These are phyloP conservation scores for Hypocreales sp. DNA, from an alignment of 2,329 filamentous ascomycete species.

Conservation along the genomic window DNA sequence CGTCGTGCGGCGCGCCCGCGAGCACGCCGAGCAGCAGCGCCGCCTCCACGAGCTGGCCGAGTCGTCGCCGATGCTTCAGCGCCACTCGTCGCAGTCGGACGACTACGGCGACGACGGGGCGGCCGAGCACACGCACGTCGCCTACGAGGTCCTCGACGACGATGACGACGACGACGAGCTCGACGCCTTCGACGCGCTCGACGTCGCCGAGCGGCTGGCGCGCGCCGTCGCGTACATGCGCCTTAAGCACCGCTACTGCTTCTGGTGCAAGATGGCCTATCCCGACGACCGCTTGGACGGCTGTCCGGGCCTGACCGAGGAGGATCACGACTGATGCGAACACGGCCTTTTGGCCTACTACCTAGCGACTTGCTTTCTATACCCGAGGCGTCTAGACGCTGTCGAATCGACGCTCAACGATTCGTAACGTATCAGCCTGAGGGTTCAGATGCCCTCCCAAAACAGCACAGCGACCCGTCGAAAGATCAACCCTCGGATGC, in stretches of 20 bases:
- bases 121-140: slow-evolving; percentile 51
- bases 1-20: slow-evolving; percentile 51
- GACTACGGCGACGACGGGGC: slow-evolving; percentile 51
- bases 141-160: slow-evolving; percentile 57
- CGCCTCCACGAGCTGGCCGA: slow-evolving; percentile 53
- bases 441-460: too few species aligned
- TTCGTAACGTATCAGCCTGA: too few species aligned
- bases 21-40: slow-evolving; percentile 51
- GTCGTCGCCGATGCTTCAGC: slow-evolving; percentile 41
- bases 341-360: too few species aligned
- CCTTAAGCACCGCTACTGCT: slow-evolving; percentile 66
- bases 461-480: too few species aligned
- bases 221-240: slow-evolving; percentile 56
- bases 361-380: too few species aligned
- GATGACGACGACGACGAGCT: slow-evolving; percentile 74
- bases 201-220: slow-evolving; percentile 48
- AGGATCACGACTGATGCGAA: slow-evolving; percentile 56
- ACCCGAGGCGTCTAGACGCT: too few species aligned
- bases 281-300: slow-evolving; percentile 62
- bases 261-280: slow-evolving; percentile 88
- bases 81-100: slow-evolving; percentile 39
- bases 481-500: too few species aligned
- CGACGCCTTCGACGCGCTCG: slow-evolving; percentile 60
- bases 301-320: slow-evolving; percentile 76
- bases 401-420: too few species aligned